Percentiles rank a stretch among this genome's conserved stretches.
phyloP scores from a whole-genome alignment of 2,329 filamentous ascomycete genomes.

The Monosporascus ibericus region DNA sequence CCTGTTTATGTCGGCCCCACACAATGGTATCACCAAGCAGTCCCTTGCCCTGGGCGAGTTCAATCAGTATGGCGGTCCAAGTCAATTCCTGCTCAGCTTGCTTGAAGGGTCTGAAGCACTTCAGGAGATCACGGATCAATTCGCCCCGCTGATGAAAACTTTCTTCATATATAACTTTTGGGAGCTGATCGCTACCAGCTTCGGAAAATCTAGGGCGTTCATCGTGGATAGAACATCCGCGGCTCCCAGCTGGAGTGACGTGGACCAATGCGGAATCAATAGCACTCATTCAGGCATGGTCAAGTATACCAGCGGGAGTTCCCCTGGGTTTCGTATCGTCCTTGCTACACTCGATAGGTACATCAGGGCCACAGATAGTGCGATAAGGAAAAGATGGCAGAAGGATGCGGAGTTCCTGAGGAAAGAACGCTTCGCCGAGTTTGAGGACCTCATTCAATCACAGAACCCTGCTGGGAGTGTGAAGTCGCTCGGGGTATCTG shows the following conservation, averaged over 20 bases:
- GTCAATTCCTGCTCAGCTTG: conserved; percentile 4
- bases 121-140: conserved; percentile 6
- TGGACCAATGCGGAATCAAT: conserved; percentile 4
- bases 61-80: background rate
- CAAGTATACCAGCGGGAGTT: background rate
- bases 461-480: no score
- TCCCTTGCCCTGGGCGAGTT: background rate
- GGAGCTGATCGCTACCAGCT: conserved; percentile 1
- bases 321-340: conserved; percentile 4
- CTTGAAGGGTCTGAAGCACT: conserved; percentile 5
- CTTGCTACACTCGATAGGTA: conserved; percentile 5
- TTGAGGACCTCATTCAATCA: background rate
- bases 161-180: conserved; percentile 6
- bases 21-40: conserved; percentile 5
- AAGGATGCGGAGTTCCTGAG: conserved; percentile 4
- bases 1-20: conserved; percentile 6
- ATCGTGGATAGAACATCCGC: conserved; percentile 4
- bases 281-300: conserved; percentile 4
- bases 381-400: conserved; percentile 2
- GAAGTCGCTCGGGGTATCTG: no score
- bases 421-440: conserved; percentile 3
- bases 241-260: conserved; percentile 6
- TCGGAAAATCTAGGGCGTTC: conserved; percentile 1
- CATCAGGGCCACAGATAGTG: background rate
- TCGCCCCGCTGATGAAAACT: conserved; percentile 5